phyloP scores from a whole-genome alignment of 148 eudicot species.

The Euryodendron excelsum region DNA sequence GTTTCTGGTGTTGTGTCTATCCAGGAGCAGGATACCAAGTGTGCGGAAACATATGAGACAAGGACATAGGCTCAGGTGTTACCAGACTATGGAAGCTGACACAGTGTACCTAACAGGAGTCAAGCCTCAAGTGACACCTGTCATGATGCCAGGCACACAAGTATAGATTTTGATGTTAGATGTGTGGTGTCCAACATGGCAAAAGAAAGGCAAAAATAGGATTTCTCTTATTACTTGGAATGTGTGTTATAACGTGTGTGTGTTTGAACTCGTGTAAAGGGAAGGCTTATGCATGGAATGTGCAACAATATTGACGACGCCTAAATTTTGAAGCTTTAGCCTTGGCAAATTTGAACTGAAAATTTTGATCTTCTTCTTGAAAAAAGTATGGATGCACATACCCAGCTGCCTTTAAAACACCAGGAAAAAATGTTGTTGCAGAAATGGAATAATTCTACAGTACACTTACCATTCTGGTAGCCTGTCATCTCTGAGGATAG shows the following conservation, averaged over 20 bases:
- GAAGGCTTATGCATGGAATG: background rate
- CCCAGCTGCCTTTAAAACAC: background rate
- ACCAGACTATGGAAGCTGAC: too few species aligned
- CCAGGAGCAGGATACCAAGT: background rate
- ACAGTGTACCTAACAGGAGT: too few species aligned
- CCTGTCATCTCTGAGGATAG: constrained; percentile 73
- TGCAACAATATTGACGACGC: background rate
- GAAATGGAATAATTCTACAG: too few species aligned
- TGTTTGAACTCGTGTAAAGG: background rate
- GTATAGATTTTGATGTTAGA: background rate
- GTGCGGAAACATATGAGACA: background rate
- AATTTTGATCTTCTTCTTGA: background rate
- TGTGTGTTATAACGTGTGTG: background rate
- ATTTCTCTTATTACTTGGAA: background rate
- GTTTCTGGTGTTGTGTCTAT: background rate
- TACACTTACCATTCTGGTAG: constrained; percentile 88
- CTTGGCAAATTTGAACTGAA: background rate
- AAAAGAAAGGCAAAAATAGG: background rate
- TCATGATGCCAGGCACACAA: too few species aligned
- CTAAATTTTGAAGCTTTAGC: background rate
- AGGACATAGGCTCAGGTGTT: too few species aligned
- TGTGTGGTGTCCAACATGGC: constrained; percentile 1
- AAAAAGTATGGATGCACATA: background rate
- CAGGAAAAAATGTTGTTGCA: too few species aligned
- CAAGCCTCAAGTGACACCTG: too few species aligned